Evolutionary conservation across 257 asterid genomes (phyloP).

Genomic region (Lantana camara): DNA sequence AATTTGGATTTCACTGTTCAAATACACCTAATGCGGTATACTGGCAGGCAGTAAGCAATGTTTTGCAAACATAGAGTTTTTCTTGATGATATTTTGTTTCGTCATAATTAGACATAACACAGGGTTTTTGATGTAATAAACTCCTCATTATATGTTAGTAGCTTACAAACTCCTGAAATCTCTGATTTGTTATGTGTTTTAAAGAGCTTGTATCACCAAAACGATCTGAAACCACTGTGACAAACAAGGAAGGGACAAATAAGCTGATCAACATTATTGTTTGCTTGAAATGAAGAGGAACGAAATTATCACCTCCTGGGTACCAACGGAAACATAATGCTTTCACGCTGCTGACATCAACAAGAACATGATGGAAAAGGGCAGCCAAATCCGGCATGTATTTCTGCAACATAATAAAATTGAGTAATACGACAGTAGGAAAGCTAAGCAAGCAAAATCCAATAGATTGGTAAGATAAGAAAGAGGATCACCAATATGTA

Average conservation of each 20-base stretch:
- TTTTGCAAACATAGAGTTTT: too few species aligned
- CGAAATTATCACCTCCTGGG: constrained; percentile 68
- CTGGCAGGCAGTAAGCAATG: too few species aligned
- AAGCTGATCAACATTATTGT: not conserved
- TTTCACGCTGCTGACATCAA: constrained; percentile 91
- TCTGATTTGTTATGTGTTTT: too few species aligned
- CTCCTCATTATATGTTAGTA: too few species aligned
- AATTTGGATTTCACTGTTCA: too few species aligned
- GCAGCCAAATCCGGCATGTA: constrained; percentile 96
- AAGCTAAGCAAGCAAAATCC: constrained; percentile 3
- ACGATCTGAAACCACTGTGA: too few species aligned
- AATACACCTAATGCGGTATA: too few species aligned
- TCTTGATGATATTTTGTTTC: too few species aligned
- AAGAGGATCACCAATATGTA: not conserved
- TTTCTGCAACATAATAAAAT: constrained; percentile 52
- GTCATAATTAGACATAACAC: too few species aligned
- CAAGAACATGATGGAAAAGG: constrained; percentile 82
- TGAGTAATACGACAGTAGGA: not conserved
- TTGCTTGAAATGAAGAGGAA: constrained; percentile 24
- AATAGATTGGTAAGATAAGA: not conserved
- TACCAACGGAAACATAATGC: constrained; percentile 89
- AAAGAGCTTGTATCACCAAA: too few species aligned
- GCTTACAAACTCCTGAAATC: too few species aligned
- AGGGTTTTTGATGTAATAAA: too few species aligned
- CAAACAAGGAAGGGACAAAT: not conserved